phyloP scores from a whole-genome alignment of 2,329 filamentous ascomycete genomes.

The Penicillium sp. region DNA sequence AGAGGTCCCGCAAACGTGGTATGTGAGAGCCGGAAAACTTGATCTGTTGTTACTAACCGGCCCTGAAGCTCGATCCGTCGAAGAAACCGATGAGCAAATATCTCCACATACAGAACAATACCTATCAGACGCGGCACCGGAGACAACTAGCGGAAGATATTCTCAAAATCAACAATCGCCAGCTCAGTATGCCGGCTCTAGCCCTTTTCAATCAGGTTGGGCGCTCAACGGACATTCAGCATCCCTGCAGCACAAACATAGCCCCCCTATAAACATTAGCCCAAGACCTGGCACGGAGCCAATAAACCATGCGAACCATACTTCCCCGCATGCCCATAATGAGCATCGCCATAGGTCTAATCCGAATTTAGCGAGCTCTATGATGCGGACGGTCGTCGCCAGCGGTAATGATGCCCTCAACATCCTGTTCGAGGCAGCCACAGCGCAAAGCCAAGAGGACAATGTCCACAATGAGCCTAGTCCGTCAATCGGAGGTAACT shows the following conservation, averaged over 20 bases:
- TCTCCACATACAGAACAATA: conserved; percentile 8
- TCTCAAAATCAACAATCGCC: conserved; percentile 7
- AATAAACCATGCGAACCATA: not conserved
- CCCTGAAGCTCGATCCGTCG: conserved; percentile 17
- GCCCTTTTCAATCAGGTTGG: conserved; percentile 19
- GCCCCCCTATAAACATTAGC: conserved; percentile 16
- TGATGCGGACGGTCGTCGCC: conserved; percentile 51
- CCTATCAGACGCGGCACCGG: conserved; percentile 5
- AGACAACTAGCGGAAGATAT: conserved; percentile 1
- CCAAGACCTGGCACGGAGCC: conserved; percentile 4
- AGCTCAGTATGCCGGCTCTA: conserved; percentile 9
- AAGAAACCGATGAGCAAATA: conserved; percentile 6
- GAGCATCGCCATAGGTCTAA: conserved; percentile 26
- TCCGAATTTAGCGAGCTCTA: conserved; percentile 35
- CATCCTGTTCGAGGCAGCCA: conserved; percentile 53
- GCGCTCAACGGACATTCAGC: conserved; percentile 11
- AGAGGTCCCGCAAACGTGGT: conserved; percentile 38
- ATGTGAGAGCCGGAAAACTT: conserved; percentile 9
- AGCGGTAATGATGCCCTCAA: conserved; percentile 56
- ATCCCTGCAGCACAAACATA: conserved; percentile 13
- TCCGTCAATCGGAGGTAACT: conserved; percentile 20
- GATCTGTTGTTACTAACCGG: conserved; percentile 8
- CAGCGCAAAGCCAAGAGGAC: conserved; percentile 42
- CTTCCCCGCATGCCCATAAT: not conserved
- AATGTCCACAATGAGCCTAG: conserved; percentile 30